These are phyloP conservation scores for Acanthamoeba royreba DNA, from an alignment of 208 protist genomes.

Conservation along the genomic window DNA sequence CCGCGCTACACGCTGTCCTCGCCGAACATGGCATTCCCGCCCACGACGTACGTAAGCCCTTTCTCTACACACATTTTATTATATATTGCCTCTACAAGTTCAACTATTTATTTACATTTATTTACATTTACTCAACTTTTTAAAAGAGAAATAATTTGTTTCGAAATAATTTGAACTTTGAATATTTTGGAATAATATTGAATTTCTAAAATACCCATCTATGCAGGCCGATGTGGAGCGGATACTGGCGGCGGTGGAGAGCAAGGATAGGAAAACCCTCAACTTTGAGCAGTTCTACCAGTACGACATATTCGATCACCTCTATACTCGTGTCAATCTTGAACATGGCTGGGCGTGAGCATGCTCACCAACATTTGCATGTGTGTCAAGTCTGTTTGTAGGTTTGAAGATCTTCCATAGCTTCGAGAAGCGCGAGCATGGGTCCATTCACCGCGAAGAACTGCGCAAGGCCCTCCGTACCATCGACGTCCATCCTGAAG, in stretches of 20 bases:
- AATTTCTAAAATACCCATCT: not conserved
- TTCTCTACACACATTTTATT: not conserved
- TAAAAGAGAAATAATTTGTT: not conserved
- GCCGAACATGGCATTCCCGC: not conserved
- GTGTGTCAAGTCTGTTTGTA: not conserved
- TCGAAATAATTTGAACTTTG: not conserved
- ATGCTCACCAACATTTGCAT: not conserved
- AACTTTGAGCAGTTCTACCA: conserved; percentile 22
- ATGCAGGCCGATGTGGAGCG: not conserved
- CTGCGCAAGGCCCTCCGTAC: not conserved
- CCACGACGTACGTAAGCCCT: not conserved
- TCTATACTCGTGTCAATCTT: not conserved
- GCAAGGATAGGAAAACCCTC: not conserved
- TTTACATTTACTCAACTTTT: not conserved
- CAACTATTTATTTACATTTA: not conserved
- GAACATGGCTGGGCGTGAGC: not conserved
- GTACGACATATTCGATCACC: too few species aligned
- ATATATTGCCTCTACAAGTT: not conserved
- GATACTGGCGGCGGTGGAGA: not conserved
- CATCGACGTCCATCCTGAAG: not conserved
- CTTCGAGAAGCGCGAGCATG: not conserved
- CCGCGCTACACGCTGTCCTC: not conserved
- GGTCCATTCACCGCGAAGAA: not conserved
- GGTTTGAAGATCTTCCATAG: not conserved
- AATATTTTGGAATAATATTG: not conserved